Evolutionary conservation across 2,329 filamentous ascomycete species (phyloP), one percentile per base, ranked within the genome.

Genomic region (Myotisia sp.): DNA sequence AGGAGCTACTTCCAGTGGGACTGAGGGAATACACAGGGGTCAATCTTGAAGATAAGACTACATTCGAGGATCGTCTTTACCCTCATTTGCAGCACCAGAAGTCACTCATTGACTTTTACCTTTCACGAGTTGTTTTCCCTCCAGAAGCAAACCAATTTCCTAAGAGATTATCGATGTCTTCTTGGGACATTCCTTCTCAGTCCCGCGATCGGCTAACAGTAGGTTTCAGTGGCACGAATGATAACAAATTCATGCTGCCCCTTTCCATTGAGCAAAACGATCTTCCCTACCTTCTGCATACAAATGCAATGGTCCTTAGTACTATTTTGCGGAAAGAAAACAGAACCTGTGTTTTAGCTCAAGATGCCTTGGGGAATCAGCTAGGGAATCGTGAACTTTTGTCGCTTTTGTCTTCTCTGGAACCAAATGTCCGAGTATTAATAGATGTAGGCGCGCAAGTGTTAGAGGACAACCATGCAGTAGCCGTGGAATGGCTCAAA

Each of bases 221-320:
- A 0, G 78, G 78, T 0, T 84, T 85, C 47, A 78, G 72, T 5
- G 78, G 78, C 0, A 83, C 79, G 0, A 82, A 79, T 28, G 78
- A 83, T 46, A 73, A 69, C 13, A 61, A 66, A 23, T 56, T 53
- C 0, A 59, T 78, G 21, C 52, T 82, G 0, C 78, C 78, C 0
- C 49, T 73, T n/a, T 72, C 63, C 0, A 71, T 82, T 13, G 50
- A 57, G 13, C 76, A 82, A 33, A 53, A 69, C 0, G 75, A 83
- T 38, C 59, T 83, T 0, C 54, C 60, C 0, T 51, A 58, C 0
- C 59, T 79, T 0, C 45, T 53, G 0, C 70, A 77, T 29, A 79
- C 74, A 0, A 79, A 75, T 37, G 74, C 74, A 0, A 65, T 75
- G 29, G 76, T 80, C 0, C 50, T 79, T 0, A 65, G 59, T 0